Evolutionary conservation across 352 stramenopile genomes (phyloP).

Genomic region (Phytophthora macrochlamydospora): DNA sequence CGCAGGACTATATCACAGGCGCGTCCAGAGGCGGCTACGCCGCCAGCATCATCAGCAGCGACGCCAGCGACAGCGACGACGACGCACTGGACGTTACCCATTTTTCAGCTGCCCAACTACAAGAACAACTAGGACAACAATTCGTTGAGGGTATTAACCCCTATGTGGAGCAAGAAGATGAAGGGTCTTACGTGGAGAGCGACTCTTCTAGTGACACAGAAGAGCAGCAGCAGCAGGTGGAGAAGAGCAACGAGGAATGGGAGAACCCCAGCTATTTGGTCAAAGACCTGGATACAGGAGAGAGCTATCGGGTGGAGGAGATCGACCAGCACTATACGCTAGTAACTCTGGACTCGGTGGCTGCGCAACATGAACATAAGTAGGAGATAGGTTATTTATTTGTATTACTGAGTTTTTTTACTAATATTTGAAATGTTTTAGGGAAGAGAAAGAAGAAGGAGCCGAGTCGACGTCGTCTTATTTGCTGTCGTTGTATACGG

Average conservation of each 20-base stretch:
- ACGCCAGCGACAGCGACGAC: conserved; percentile 23
- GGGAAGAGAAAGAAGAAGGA: conserved; percentile 15
- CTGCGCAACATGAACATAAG: conserved; percentile 61
- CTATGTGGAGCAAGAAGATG: conserved; percentile 51
- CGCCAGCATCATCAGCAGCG: conserved; percentile 34
- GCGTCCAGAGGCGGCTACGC: conserved; percentile 27
- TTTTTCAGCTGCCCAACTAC: conserved; percentile 28
- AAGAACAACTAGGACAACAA: conserved; percentile 37
- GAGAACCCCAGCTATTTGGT: conserved; percentile 84
- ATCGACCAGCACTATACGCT: conserved; percentile 86
- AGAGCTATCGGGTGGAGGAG: conserved; percentile 81
- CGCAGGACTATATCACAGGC: conserved; percentile 31
- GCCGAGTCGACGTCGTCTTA: conserved; percentile 64
- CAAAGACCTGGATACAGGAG: conserved; percentile 81
- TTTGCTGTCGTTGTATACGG: conserved; percentile 76
- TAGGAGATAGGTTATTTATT: conserved; percentile 22
- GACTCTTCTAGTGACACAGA: conserved; percentile 26
- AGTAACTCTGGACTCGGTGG: conserved; percentile 73
- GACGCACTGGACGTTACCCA: conserved; percentile 32
- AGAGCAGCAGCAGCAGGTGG: conserved; percentile 28
- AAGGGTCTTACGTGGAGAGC: conserved; percentile 41
- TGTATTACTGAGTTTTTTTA: conserved; percentile 6
- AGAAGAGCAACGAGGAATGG: conserved; percentile 32
- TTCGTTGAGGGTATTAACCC: conserved; percentile 51
- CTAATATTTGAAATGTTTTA: conserved; percentile 5